Evolutionary conservation across 352 stramenopile species (phyloP), one percentile per base, ranked within the genome.

Genomic region (Pythium aristosporum): DNA sequence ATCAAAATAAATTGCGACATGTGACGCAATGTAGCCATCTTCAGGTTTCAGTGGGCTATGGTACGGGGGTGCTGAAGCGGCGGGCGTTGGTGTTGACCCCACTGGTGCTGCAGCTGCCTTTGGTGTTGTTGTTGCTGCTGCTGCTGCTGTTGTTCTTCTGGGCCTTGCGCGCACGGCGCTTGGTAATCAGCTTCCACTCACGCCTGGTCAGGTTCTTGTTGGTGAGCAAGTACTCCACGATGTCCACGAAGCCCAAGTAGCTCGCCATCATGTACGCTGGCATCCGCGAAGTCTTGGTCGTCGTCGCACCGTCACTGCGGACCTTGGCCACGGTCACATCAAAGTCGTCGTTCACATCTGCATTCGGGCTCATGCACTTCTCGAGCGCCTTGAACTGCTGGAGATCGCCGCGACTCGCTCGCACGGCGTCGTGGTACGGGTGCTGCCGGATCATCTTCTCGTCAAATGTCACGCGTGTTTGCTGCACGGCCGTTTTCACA

Each of bases 341-440:
- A 12, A 64, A 53, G 20, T 57, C 47, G 23, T 64, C 57, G 46
- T 64, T 64, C n/a, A 64, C 30, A 28, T 64, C 56, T 9, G 47
- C 30, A 4, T 21, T 32, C 21, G 34, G 34, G 8, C 37, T 16
- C 16, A 51, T 23, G 12, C 8, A 9, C 13, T 16, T 6, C 25
- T 60, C 53, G 13, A 60, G 23, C 6, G 39, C 21, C 18, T 42
- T 39, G 36, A 64, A 64, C 13, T 57, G 37, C 21, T 64, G 42
- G 16, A 64, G 34, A 41, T 57, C 34, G 1, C 57, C 57, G 4
- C 28, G 18, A 37, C 57, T 64, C 36, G 56, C 43, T 32, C 44
- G 44, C 10, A 64, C 57, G 48, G 57, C 57, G 46, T 55, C 37
- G 57, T 57, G 57, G 44, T 64, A 64, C 47, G 57, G 46, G 25